Percentiles rank a stretch among this genome's conserved stretches.
These are phyloP conservation scores for Elaeis oleifera DNA, from an alignment of 202 grass and related monocot genomes.

Conservation along the genomic window DNA sequence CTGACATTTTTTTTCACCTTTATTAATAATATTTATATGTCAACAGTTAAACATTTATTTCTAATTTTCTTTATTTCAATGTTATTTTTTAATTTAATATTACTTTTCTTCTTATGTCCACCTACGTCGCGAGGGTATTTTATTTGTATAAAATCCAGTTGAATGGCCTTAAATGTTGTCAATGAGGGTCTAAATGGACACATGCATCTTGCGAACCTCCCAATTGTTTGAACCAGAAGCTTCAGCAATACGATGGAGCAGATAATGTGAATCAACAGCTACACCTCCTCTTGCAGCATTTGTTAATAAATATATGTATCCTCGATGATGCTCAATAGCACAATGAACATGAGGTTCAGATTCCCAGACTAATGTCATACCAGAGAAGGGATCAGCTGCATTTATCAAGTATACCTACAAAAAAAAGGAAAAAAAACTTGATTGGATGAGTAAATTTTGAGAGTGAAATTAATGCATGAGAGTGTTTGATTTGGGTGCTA, in stretches of 20 bases:
- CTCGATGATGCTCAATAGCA: slow-evolving; percentile 75
- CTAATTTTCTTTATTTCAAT: too few species aligned
- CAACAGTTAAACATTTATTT: too few species aligned
- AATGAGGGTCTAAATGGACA: neutral
- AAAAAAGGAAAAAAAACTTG: slow-evolving; percentile 15
- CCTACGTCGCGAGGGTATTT: too few species aligned
- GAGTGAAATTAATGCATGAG: slow-evolving; percentile 7
- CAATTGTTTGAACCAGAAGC: slow-evolving; percentile 60
- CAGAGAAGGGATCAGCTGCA: slow-evolving; percentile 61
- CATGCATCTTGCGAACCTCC: slow-evolving; percentile 38
- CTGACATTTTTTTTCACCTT: too few species aligned
- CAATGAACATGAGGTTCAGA: slow-evolving; percentile 83
- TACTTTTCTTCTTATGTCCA: too few species aligned
- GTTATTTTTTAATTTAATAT: too few species aligned
- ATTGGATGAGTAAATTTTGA: slow-evolving; percentile 10
- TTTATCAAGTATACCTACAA: slow-evolving; percentile 94
- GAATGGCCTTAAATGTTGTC: slow-evolving; percentile 6
- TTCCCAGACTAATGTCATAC: slow-evolving; percentile 74
- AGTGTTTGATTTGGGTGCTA: slow-evolving; percentile 23
- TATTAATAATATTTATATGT: too few species aligned
- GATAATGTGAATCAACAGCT: slow-evolving; percentile 60
- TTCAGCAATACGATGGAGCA: slow-evolving; percentile 50
- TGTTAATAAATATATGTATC: slow-evolving; percentile 72
- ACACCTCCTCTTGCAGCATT: slow-evolving; percentile 69
- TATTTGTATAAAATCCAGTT: slow-evolving; percentile 1